phyloP scores from a whole-genome alignment of 805 yeast genomes.

The Candida sonorensis region DNA sequence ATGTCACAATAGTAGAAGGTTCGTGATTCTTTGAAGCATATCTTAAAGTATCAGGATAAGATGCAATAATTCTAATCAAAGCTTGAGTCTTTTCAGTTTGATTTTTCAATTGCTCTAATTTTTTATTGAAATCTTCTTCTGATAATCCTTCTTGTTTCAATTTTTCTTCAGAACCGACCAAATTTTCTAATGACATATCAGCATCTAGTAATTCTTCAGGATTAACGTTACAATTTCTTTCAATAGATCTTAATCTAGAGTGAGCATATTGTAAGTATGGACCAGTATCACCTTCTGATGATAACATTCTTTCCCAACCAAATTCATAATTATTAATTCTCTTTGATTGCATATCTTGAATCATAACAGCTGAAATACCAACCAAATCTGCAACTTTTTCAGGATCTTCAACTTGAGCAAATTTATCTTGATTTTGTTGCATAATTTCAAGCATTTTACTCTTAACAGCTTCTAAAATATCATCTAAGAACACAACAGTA shows the following conservation, averaged over 20 bases:
- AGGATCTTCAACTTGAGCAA: constrained; percentile 88
- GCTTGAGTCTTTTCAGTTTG: constrained; percentile 33
- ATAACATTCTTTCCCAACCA: constrained; percentile 96
- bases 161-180: constrained; percentile 24
- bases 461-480: constrained; percentile 87
- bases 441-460: constrained; percentile 94
- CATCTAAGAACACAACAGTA: constrained; percentile 95
- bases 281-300: constrained; percentile 99
- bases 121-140: constrained; percentile 24
- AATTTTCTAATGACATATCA: constrained; percentile 23
- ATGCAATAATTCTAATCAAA: constrained; percentile 72
- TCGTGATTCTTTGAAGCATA: constrained; percentile 80
- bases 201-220: constrained; percentile 22
- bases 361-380: constrained; percentile 97
- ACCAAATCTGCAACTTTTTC: constrained; percentile 91
- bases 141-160: constrained; percentile 16
- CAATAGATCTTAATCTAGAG: constrained; percentile 91
- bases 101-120: constrained; percentile 22
- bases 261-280: constrained; percentile 98
- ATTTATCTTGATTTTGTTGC: constrained; percentile 86
- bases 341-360: constrained; percentile 98
- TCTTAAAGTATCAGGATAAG: constrained; percentile 85
- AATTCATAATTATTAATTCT: constrained; percentile 94
- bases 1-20: constrained; percentile 92
- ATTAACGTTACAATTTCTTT: constrained; percentile 67